Percentiles rank a stretch among this genome's conserved stretches.
These are phyloP conservation scores for Mycena filopes DNA, from an alignment of 768 basidiomycete species.

Conservation along the genomic window DNA sequence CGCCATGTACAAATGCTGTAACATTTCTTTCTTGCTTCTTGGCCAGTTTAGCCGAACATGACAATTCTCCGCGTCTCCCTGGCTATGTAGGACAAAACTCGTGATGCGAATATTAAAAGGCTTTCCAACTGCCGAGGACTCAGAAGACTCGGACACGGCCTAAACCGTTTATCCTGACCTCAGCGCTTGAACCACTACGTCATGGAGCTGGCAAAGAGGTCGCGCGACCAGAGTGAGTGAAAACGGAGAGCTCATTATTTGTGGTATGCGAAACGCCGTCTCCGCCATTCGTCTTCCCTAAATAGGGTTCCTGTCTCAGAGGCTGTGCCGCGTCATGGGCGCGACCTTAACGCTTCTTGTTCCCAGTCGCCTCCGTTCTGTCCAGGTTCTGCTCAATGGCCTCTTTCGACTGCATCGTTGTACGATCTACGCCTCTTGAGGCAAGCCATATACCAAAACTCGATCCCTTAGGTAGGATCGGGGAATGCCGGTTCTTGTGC, in stretches of 20 bases:
- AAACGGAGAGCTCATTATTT: background rate
- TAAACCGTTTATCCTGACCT: too few species aligned
- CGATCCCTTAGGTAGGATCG: background rate
- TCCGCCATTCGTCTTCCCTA: slow-evolving; percentile 5
- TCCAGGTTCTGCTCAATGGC: background rate
- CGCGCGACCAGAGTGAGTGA: background rate
- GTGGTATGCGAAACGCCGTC: slow-evolving; percentile 6
- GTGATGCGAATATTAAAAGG: background rate
- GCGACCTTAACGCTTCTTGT: background rate
- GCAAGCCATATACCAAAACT: too few species aligned
- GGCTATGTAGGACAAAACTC: background rate
- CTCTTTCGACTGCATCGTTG: slow-evolving; percentile 65
- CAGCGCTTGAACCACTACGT: background rate
- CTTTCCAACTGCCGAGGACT: too few species aligned
- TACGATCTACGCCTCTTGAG: slow-evolving; percentile 60
- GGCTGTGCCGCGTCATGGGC: background rate
- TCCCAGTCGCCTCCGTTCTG: background rate
- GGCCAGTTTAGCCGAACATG: background rate
- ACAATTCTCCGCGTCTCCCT: background rate
- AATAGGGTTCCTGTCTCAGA: slow-evolving; percentile 22
- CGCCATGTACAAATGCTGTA: slow-evolving; percentile 25
- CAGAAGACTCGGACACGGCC: too few species aligned
- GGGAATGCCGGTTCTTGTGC: slow-evolving; percentile 67
- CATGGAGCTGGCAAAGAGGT: background rate
- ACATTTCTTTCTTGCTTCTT: background rate